Evolutionary conservation across 768 basidiomycete genomes (phyloP).

Genomic region (Chalciporus pseudorubinellus): DNA sequence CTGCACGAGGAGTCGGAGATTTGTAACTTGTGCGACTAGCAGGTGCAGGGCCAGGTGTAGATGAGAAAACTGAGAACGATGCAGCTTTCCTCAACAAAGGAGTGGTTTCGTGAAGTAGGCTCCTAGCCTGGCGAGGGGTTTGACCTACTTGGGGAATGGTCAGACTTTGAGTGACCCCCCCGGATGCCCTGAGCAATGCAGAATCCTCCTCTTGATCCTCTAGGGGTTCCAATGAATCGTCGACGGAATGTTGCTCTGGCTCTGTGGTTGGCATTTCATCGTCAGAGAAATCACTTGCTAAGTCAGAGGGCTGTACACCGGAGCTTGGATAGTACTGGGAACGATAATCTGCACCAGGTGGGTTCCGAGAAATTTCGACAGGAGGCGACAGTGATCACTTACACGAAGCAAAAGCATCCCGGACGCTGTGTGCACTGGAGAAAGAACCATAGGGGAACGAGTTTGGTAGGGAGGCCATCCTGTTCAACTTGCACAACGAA

Average conservation of each 20-base stretch:
- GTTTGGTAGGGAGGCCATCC: conserved; percentile 50
- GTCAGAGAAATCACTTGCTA: conserved; percentile 38
- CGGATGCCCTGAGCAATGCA: conserved; percentile 11
- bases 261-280: conserved; percentile 21
- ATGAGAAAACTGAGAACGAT: conserved; percentile 32
- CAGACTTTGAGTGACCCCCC: conserved; percentile 15
- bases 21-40: neutral
- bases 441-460: conserved; percentile 47
- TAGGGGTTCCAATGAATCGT: neutral
- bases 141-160: neutral
- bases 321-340: conserved; percentile 66
- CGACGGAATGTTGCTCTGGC: neutral
- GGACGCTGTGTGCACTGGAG: conserved; percentile 47
- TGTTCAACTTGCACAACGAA: neutral
- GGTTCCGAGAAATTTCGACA: neutral
- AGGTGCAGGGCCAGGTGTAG: neutral
- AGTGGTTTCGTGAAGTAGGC: conserved; percentile 27
- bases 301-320: conserved; percentile 49
- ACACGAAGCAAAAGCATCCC: conserved; percentile 64
- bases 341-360: conserved; percentile 52
- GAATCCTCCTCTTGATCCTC: neutral
- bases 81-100: conserved; percentile 41
- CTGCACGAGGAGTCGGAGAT: neutral
- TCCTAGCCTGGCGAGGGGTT: neutral
- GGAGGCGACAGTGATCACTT: conserved; percentile 18